Evolutionary conservation across 2,329 filamentous ascomycete species (phyloP).

Genomic region (Claviceps sorghi): DNA sequence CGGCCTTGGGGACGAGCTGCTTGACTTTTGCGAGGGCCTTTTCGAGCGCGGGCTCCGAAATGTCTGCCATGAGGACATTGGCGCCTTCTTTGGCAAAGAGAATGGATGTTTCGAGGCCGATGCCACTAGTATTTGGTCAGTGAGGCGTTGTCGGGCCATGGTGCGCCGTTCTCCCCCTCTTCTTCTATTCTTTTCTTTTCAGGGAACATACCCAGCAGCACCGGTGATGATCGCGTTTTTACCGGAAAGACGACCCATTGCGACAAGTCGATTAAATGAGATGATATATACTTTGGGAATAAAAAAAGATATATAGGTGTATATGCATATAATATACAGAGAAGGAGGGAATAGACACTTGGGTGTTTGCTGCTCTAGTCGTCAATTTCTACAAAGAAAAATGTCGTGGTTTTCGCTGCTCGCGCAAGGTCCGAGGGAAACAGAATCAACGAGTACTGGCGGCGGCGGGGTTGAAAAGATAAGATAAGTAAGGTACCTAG

Average conservation of each 20-base stretch:
- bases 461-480: neutral
- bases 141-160: neutral
- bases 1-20: slow-evolving; percentile 49
- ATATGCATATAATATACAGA: neutral
- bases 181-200: neutral
- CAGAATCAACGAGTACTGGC: neutral
- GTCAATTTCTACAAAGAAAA: neutral
- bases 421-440: neutral
- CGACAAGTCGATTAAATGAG: neutral
- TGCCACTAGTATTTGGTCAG: slow-evolving; percentile 44
- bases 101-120: slow-evolving; percentile 82
- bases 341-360: neutral
- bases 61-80: slow-evolving; percentile 71
- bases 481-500: neutral
- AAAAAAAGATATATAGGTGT: no score
- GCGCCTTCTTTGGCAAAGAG: slow-evolving; percentile 84
- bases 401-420: neutral
- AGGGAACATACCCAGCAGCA: slow-evolving; percentile 53
- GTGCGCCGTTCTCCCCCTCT: neutral
- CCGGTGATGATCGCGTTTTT: slow-evolving; percentile 65
- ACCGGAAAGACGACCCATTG: slow-evolving; percentile 38
- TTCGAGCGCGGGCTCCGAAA: slow-evolving; percentile 63
- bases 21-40: slow-evolving; percentile 63
- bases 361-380: neutral
- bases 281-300: neutral